Evolutionary conservation across 495 filamentous ascomycete species (phyloP), one percentile per base, ranked within the genome.

Genomic region (Trichoderma asperelloides): DNA sequence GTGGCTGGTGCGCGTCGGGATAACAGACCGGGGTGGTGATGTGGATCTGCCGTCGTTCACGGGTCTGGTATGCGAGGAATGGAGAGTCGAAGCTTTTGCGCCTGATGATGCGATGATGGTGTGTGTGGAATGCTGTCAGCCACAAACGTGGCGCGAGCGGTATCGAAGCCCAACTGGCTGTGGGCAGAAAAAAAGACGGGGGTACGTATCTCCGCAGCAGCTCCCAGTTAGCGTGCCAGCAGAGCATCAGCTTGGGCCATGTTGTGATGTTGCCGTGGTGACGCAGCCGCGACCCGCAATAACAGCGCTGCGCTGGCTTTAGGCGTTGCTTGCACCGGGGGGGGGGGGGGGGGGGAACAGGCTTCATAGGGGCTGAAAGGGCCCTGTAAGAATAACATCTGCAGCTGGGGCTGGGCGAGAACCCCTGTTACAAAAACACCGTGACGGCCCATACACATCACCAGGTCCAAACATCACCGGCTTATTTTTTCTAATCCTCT

Each of bases 361-460:
- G 55, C 23, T 60, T 60, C 21, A 57, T 21, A 37, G 64, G 64
- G 64, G 33, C n/a, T 33, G 27, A 25, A 37, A 37, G 30, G 6
- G 43, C n/a, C 11, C 45, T 66, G 64, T 15, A 51, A 55, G 47
- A 30, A 66, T 41, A 66, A 66, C 41, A 66, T 41, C 33, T 65
- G 64, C 64, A 30, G 40, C 64, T 25, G 15, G n/a, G n/a, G n/a
- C n/a, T n/a, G n/a, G n/a, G 37, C 13, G 11, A 39, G 9, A 23
- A 11, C 55, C 55, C 55, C 25, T 28, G 55, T 30, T 66, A 66
- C 64, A 66, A 66, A 66, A 66, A 30, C 64, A 51, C n/a, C 41
- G 33, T 51, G 43, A 51, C 64, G 51, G 45, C 64, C 64, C 64
- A 28, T 65, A 30, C 64, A 28, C 49, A 30, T 30, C 40, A 47